A percentile compares a stretch with the other conserved stretches of the same genome.
Evolutionary conservation across 163 green algal genomes (phyloP).

Genomic region (Chloromonas sp.): DNA sequence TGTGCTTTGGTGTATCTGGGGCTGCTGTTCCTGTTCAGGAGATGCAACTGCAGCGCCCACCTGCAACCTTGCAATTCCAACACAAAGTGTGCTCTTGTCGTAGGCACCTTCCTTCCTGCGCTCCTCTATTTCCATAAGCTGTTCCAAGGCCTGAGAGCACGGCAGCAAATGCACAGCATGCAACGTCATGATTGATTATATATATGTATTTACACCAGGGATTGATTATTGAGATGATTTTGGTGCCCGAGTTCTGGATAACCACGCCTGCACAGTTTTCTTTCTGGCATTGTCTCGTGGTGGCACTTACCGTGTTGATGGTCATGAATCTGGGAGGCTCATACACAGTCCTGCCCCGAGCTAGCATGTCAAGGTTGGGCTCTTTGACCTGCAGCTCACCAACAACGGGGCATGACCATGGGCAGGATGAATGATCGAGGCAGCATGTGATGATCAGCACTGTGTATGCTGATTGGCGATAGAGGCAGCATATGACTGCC

Average conservation of each 20-base stretch:
- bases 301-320: conserved; percentile 32
- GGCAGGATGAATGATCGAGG: neutral
- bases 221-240: neutral
- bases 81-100: conserved; percentile 51
- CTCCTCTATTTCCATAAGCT: conserved; percentile 92
- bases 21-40: no score
- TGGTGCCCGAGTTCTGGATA: neutral
- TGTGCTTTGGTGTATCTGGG: no score
- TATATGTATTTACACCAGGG: neutral
- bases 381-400: conserved; percentile 69
- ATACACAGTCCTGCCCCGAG: conserved; percentile 72
- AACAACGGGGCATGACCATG: neutral
- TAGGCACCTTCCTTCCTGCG: conserved; percentile 62
- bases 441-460: neutral
- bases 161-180: neutral
- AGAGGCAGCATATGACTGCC: no score
- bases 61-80: conserved; percentile 78
- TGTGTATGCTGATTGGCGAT: no score
- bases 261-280: neutral
- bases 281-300: neutral
- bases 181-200: neutral
- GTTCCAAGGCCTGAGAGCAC: conserved; percentile 57
- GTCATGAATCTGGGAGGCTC: conserved; percentile 73
- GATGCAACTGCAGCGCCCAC: conserved; percentile 19
- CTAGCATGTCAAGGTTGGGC: conserved; percentile 79